Evolutionary conservation across 2,329 filamentous ascomycete species (phyloP), one percentile per base, ranked within the genome.

Genomic region (Scytalidium lignicola): DNA sequence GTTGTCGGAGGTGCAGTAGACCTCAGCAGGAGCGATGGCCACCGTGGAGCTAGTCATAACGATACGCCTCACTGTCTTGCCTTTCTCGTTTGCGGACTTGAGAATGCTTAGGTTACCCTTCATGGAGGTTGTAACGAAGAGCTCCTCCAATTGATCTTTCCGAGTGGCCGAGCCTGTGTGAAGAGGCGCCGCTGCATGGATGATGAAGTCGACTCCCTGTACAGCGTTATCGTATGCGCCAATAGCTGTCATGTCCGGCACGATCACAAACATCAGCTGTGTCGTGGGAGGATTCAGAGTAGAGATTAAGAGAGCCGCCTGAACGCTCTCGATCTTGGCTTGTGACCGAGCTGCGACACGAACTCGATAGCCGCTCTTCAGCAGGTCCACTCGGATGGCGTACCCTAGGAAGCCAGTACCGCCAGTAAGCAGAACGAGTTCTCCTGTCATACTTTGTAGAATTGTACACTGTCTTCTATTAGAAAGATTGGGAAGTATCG

Each of bases 391-490:
- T 9, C 72, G 59, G 21, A 63, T 63, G 17, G 53, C 49, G 50
- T 64, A 68, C 37, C 69, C 70, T 9, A 71, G 50, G 45, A 65
- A 62, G 41, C 70, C 69, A 9, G 67, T 70, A 39, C 60, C 64
- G 20, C 68, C 69, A 5, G 68, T 71, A 50, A 70, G 59, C 22
- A 65, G 55, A 29, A 66, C 54, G 19, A 49, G 45, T 37, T 37
- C 32, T 37, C 32, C 32, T 7, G 32, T 17, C 32, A 37, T 37
- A 9, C 8, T 37, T 37, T n/a, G 32, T 37, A 37, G 10, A 37
- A 37, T 37, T n/a, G 15, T 13, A 17, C 32, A n/a, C 5, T 37
- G 32, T 37, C 13, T 13, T 28, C n/a, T 37, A 37, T 17, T 15
- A 9, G n/a, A 37, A 37, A 37, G 32, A 37, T 37, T 37, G 10